phyloP scores from a whole-genome alignment of 257 asterid species.

The Ilex asprella region DNA sequence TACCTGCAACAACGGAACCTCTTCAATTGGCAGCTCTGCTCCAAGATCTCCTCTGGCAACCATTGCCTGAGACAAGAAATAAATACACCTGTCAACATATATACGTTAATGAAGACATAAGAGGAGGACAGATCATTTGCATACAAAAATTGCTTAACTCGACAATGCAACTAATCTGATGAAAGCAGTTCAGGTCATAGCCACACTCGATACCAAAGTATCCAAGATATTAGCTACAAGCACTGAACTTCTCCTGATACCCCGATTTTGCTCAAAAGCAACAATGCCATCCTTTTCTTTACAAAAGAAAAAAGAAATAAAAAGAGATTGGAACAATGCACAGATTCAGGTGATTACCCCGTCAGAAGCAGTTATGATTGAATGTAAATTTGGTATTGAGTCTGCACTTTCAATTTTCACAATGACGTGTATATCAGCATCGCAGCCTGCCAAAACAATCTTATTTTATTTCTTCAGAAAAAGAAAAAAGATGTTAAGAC shows the following conservation, averaged over 20 bases:
- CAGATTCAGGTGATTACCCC: conserved; percentile 49
- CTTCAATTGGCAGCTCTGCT: conserved; percentile 92
- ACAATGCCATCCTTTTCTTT: too few species aligned
- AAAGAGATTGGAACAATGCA: too few species aligned
- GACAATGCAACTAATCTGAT: not conserved
- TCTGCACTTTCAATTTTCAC: conserved; percentile 97
- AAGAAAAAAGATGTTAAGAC: not conserved
- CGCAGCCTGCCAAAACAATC: conserved; percentile 36
- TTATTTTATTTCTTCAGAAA: not conserved
- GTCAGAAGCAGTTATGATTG: conserved; percentile 91
- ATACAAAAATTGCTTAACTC: too few species aligned
- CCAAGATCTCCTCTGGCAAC: conserved; percentile 99
- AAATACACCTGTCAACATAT: not conserved
- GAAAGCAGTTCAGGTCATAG: not conserved
- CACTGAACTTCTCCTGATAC: too few species aligned
- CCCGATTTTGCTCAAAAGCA: too few species aligned
- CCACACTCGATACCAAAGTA: not conserved
- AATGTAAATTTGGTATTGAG: conserved; percentile 80
- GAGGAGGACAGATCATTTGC: too few species aligned
- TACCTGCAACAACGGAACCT: conserved; percentile 95
- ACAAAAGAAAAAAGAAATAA: too few species aligned
- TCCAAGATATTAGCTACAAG: not conserved
- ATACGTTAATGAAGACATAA: not conserved
- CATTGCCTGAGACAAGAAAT: conserved; percentile 58
- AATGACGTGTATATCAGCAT: conserved; percentile 84